A percentile compares a stretch with the other conserved stretches of the same genome.
Conservation (phyloP, 176 grass and related monocot species). For the Echinochloa phyllopogon region DNA sequence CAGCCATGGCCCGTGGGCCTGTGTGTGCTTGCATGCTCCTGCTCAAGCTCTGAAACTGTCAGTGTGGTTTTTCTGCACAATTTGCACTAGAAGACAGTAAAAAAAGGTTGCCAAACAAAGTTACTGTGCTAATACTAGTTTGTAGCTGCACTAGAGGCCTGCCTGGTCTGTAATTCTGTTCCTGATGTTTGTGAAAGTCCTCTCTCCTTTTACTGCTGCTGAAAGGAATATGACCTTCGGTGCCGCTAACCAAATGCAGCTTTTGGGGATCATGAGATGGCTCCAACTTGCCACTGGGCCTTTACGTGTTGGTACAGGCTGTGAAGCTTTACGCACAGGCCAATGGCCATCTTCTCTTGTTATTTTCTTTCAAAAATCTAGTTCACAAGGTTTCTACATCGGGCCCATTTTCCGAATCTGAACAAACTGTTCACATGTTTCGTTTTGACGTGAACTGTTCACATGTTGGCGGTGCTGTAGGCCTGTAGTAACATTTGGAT, state of each 20-base stretch:
- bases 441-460: background rate
- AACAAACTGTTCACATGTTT: background rate
- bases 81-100: constrained; percentile 31
- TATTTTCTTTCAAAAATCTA: background rate
- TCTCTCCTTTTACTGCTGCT: background rate
- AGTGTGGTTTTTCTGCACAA: constrained; percentile 1
- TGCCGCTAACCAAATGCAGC: background rate
- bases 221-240: background rate
- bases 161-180: background rate
- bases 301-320: constrained; percentile 21
- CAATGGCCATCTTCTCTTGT: background rate
- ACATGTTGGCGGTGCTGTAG: background rate
- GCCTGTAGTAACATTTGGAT: constrained; percentile 30
- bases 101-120: constrained; percentile 22
- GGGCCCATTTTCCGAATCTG: background rate
- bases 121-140: background rate
- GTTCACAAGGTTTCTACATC: background rate
- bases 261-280: background rate
- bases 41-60: constrained; percentile 25
- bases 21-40: background rate
- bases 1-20: constrained; percentile 37
- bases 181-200: background rate
- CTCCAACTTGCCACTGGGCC: background rate
- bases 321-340: constrained; percentile 9
- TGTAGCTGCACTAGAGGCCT: background rate